phyloP scores from a whole-genome alignment of 1,139 yeast genomes.

The Lodderomyces jiufengensis region DNA sequence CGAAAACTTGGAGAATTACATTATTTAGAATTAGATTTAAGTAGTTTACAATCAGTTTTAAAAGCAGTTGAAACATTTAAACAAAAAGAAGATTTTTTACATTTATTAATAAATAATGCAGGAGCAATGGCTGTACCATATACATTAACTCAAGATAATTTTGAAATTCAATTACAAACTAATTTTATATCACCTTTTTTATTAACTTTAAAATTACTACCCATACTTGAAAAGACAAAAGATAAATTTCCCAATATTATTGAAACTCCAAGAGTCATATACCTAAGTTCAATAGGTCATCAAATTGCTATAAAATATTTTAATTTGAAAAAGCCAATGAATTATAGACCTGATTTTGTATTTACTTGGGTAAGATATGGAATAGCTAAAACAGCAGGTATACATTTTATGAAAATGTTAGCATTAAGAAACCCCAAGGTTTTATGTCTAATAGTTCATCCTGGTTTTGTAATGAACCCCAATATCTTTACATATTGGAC shows the following conservation, averaged over 20 bases:
- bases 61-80: conserved; percentile 51
- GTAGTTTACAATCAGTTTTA: conserved; percentile 55
- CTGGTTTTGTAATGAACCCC: conserved; percentile 83
- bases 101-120: conserved; percentile 73
- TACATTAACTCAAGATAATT: conserved; percentile 61
- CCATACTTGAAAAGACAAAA: conserved; percentile 44
- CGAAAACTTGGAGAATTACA: conserved; percentile 54
- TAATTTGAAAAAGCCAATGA: conserved; percentile 32
- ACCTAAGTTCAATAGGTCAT: conserved; percentile 71
- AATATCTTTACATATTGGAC: conserved; percentile 74
- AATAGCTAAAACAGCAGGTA: conserved; percentile 74
- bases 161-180: conserved; percentile 78
- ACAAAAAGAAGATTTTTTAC: conserved; percentile 48
- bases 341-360: conserved; percentile 58
- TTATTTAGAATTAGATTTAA: conserved; percentile 60
- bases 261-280: conserved; percentile 55
- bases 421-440: conserved; percentile 66
- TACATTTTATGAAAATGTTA: conserved; percentile 67
- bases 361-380: conserved; percentile 83
- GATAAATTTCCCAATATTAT: conserved; percentile 22
- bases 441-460: conserved; percentile 68
- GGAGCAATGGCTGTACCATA: conserved; percentile 79
- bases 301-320: conserved; percentile 44
- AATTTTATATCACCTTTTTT: conserved; percentile 76
- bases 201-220: conserved; percentile 59